Evolutionary conservation across 345 rosid species (phyloP), one percentile per base, ranked within the genome.

Genomic region (Camelina neglecta): DNA sequence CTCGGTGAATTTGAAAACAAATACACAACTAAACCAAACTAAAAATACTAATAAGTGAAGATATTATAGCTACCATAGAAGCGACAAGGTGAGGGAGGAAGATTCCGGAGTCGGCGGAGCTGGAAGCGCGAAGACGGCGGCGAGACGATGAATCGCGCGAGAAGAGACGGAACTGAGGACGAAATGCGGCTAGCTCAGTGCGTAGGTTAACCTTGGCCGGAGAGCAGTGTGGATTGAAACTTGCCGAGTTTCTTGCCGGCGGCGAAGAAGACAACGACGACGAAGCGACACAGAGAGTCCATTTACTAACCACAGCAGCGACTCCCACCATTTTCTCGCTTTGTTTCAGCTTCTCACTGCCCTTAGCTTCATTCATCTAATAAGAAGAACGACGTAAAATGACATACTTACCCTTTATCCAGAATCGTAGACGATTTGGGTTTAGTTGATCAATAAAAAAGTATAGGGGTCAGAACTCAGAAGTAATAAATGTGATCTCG

Each of bases 41-140:
- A 47, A 13, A 68, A 26, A 10, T 7, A 59, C 5, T 26, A 35
- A 23, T 29, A 41, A 47, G 49, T 11, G 21, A 75, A 33, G 39
- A 10, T 44, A 44, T 18, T 12, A 60, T 10, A 15, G 26, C 82
- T 51, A 94, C 97, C 93, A 88, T 15, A 53, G 96, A 80, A 72
- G 99, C 97, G 69, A 95, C 93, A 80, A 89, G 80, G 77, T 81
- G 93, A 36, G 97, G 95, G 75, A 90, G 92, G 83, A 90, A 95
- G 81, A 89, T 86, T 60, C 86, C 89, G 4, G 85, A 55, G 11
- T 81, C 77, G 77, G 79, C 48, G 65, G 87, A 76, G 75, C 63
- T 79, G 62, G 86, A 84, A 64, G 77, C 78, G 62, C 59, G 68
- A 65, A 60, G 71, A 49, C 63, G 71, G 67, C 69, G 85, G 75